Evolutionary conservation across 768 basidiomycete species (phyloP).

Genomic region (Pulveroboletus sp.): DNA sequence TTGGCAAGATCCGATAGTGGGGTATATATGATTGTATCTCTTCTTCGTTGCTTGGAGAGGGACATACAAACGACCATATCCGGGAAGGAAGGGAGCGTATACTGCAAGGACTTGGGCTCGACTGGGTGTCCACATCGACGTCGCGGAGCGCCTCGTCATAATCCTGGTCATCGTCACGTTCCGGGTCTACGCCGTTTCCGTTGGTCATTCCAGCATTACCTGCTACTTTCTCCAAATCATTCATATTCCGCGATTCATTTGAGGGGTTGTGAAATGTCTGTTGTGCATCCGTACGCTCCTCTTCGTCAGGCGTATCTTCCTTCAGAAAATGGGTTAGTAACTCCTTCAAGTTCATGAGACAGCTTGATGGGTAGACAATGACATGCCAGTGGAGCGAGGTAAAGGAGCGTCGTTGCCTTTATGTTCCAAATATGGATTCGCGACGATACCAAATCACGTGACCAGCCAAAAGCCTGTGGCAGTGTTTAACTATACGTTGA

Average conservation of each 20-base stretch:
- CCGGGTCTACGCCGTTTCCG: slow-evolving; percentile 1
- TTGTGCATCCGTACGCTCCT: background rate
- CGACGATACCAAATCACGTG: background rate
- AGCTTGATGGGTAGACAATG: background rate
- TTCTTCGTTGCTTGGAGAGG: slow-evolving; percentile 22
- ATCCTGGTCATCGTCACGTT: slow-evolving; percentile 13
- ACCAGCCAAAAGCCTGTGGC: background rate
- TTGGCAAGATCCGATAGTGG: slow-evolving; percentile 61
- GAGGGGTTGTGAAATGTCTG: background rate
- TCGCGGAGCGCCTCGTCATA: background rate
- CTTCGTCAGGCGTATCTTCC: slow-evolving; percentile 18
- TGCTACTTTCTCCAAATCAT: background rate
- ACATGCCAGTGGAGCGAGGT: slow-evolving; percentile 7
- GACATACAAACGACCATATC: slow-evolving; percentile 11
- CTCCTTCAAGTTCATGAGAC: slow-evolving; percentile 13
- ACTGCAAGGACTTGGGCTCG: background rate
- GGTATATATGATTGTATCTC: slow-evolving; percentile 41
- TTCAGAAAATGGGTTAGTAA: slow-evolving; percentile 5
- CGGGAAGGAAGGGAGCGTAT: slow-evolving; percentile 2
- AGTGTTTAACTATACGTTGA: no score
- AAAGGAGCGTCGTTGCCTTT: background rate
- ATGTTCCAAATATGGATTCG: no score
- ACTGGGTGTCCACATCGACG: slow-evolving; percentile 1
- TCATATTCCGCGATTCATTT: background rate
- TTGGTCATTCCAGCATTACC: background rate